Evolutionary conservation across 1,284 basidiomycete genomes (phyloP).

Genomic region (Cerrena zonata): DNA sequence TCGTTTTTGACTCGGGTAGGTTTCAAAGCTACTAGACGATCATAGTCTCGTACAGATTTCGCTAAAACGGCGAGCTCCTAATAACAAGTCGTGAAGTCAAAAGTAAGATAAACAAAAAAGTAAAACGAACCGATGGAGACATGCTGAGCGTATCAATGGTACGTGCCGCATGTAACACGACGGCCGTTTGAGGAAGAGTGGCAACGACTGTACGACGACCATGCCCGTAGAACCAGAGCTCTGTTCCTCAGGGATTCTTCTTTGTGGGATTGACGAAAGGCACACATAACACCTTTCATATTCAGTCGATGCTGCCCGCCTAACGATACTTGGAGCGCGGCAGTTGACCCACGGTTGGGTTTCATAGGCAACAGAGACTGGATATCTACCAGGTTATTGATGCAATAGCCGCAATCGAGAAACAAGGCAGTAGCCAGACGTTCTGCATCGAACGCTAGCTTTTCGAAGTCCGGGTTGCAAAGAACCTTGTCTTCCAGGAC

Average conservation of each 20-base stretch:
- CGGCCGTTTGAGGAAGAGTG: background rate
- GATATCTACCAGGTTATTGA: slow-evolving; percentile 46
- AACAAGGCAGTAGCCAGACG: slow-evolving; percentile 34
- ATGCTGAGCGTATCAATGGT: background rate
- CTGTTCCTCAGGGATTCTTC: background rate
- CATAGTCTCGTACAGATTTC: slow-evolving; percentile 17
- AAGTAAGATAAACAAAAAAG: no score
- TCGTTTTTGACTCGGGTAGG: slow-evolving; percentile 25
- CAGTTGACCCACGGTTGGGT: slow-evolving; percentile 2
- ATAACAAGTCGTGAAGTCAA: no score
- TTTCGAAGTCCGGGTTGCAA: slow-evolving; percentile 10
- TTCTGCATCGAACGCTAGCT: slow-evolving; percentile 40
- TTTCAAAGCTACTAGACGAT: slow-evolving; percentile 19
- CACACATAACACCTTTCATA: slow-evolving; percentile 3
- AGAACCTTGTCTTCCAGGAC: slow-evolving; percentile 15
- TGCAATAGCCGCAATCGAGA: slow-evolving; percentile 30
- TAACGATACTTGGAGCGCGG: slow-evolving; percentile 3
- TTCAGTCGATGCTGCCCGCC: slow-evolving; percentile 10
- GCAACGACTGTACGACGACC: slow-evolving; percentile 7
- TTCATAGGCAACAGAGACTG: slow-evolving; percentile 8
- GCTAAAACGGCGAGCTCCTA: slow-evolving; percentile 16
- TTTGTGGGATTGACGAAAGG: slow-evolving; percentile 7
- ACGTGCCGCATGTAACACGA: background rate
- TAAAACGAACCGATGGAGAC: no score
- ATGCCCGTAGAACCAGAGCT: slow-evolving; percentile 12